Percentiles rank a stretch among this genome's conserved stretches.
Evolutionary conservation across 495 filamentous ascomycete genomes (phyloP).

Genomic region (Evernia prunastri): DNA sequence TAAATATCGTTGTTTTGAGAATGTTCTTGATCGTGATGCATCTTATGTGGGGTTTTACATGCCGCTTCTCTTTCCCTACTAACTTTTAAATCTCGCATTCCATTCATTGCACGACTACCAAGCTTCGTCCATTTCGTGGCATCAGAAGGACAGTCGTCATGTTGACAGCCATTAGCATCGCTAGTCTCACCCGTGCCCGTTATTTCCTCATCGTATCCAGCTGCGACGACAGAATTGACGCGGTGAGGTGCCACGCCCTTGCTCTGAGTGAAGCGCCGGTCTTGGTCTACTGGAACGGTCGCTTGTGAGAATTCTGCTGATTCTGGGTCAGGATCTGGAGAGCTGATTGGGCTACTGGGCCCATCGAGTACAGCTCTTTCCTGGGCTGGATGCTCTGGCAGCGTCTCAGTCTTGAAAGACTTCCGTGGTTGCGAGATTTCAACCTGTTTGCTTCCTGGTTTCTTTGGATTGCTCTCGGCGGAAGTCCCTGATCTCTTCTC

Average conservation of each 20-base stretch:
- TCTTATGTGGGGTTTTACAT: background rate
- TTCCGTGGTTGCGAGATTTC: background rate
- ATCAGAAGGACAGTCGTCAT: background rate
- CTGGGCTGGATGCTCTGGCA: background rate
- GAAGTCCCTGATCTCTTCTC: conserved; percentile 4
- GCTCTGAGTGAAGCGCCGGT: background rate
- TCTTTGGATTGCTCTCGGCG: background rate
- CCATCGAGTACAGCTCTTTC: background rate
- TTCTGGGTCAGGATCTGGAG: background rate
- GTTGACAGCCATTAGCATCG: background rate
- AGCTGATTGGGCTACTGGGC: background rate
- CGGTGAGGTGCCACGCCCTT: background rate
- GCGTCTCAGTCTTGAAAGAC: background rate
- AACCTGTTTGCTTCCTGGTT: background rate
- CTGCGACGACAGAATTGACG: background rate
- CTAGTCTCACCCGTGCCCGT: background rate
- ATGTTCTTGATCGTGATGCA: background rate
- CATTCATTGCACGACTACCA: background rate
- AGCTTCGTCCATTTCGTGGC: background rate
- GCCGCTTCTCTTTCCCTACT: background rate
- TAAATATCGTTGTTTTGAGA: background rate
- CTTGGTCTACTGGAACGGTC: background rate
- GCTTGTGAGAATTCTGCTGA: background rate
- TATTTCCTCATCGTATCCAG: background rate
- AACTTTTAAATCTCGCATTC: background rate